A percentile compares a stretch with the other conserved stretches of the same genome.
Conservation (phyloP, 2,329 filamentous ascomycete species). For the Colletotrichum acutatum region DNA sequence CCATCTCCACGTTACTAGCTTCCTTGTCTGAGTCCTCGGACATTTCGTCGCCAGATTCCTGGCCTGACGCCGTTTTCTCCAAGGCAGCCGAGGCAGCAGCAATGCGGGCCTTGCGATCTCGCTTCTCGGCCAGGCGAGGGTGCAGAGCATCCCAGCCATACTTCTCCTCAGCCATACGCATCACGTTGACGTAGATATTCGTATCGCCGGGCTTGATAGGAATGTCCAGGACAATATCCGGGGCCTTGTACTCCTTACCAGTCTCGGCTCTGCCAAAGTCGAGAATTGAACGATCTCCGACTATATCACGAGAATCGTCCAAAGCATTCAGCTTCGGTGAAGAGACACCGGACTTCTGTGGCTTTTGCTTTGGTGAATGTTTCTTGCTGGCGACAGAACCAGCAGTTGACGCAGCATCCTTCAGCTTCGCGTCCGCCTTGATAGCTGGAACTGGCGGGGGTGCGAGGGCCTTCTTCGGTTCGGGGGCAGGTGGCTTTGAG, state of each 20-base stretch:
- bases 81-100: constrained; percentile 88
- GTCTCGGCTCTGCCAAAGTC: constrained; percentile 70
- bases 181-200: constrained; percentile 96
- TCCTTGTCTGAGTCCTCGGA: constrained; percentile 82
- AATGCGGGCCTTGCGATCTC: constrained; percentile 87
- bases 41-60: constrained; percentile 84
- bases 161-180: constrained; percentile 89
- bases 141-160: constrained; percentile 96
- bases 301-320: constrained; percentile 53
- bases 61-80: constrained; percentile 77
- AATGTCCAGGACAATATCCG: constrained; percentile 86
- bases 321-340: constrained; percentile 62
- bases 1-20: constrained; percentile 91
- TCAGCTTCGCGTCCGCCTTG: constrained; percentile 31
- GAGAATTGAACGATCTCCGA: constrained; percentile 63
- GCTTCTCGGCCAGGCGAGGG: constrained; percentile 88
- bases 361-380: constrained; percentile 59
- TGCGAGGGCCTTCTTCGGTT: constrained; percentile 52
- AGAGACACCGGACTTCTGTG: constrained; percentile 51
- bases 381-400: constrained; percentile 50
- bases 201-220: constrained; percentile 78
- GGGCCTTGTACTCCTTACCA: constrained; percentile 69
- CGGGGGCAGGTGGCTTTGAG: constrained; percentile 44
- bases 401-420: constrained; percentile 26
- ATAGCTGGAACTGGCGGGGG: constrained; percentile 45